These are phyloP conservation scores for Ogataea methanolica DNA, from an alignment of 805 yeast species.

Conservation along the genomic window DNA sequence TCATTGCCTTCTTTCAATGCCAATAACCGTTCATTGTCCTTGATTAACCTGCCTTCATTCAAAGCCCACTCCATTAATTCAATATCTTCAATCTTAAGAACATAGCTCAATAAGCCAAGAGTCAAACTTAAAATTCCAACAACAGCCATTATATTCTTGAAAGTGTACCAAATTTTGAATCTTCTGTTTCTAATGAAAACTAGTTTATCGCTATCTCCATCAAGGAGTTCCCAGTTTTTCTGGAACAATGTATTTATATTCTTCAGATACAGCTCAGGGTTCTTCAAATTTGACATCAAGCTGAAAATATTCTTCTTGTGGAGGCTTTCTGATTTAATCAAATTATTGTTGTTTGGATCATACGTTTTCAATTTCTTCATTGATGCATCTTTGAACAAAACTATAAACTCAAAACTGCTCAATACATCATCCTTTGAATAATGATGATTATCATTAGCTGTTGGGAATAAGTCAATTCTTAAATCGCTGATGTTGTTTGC, in stretches of 20 bases:
- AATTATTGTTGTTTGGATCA: neutral
- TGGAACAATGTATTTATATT: conserved; percentile 39
- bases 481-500: neutral
- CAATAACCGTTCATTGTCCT: neutral
- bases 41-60: neutral
- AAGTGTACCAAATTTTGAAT: conserved; percentile 4
- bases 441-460: neutral
- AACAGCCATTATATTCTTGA: conserved; percentile 25
- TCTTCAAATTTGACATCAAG: conserved; percentile 29
- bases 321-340: no score
- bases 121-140: conserved; percentile 26
- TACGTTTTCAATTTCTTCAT: conserved; percentile 9
- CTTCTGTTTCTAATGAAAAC: conserved; percentile 34
- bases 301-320: conserved; percentile 8
- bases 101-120: conserved; percentile 25
- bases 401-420: conserved; percentile 12
- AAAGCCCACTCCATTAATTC: conserved; percentile 1
- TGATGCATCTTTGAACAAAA: conserved; percentile 31
- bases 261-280: conserved; percentile 32
- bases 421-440: no score
- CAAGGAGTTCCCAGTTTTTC: conserved; percentile 51
- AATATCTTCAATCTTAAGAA: conserved; percentile 18
- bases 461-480: conserved; percentile 17
- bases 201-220: conserved; percentile 39
- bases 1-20: neutral